Percentiles rank a stretch among this genome's conserved stretches.
phyloP scores from a whole-genome alignment of 202 grass and related monocot species.

The Panicum virgatum region DNA sequence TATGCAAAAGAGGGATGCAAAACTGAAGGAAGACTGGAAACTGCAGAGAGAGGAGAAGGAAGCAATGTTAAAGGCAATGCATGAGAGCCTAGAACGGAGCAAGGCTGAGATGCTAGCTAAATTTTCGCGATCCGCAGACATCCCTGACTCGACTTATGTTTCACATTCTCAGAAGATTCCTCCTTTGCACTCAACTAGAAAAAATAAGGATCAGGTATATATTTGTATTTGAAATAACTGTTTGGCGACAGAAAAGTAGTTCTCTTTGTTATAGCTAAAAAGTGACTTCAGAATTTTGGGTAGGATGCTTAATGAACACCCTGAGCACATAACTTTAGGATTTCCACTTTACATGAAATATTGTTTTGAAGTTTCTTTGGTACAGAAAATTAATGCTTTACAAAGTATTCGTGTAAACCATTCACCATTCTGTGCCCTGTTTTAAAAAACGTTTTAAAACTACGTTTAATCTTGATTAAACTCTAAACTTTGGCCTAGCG shows the following conservation, averaged over 20 bases:
- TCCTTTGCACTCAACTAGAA: constrained; percentile 53
- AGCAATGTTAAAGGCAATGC: constrained; percentile 89
- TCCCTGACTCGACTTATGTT: constrained; percentile 39
- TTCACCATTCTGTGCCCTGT: not conserved
- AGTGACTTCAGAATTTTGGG: not conserved
- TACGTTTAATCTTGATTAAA: too few species aligned
- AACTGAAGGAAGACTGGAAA: constrained; percentile 88
- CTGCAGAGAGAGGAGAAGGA: constrained; percentile 75
- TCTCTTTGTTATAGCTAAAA: not conserved
- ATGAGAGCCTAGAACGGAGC: constrained; percentile 79
- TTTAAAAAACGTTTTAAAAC: too few species aligned
- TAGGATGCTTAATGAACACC: constrained; percentile 20
- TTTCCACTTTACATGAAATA: constrained; percentile 12
- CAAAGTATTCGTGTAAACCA: constrained; percentile 11
- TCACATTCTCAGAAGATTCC: constrained; percentile 52
- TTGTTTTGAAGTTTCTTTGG: not conserved
- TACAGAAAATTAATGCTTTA: constrained; percentile 7
- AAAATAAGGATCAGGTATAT: constrained; percentile 65
- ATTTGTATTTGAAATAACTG: constrained; percentile 15
- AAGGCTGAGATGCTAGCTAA: constrained; percentile 81
- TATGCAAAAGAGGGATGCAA: constrained; percentile 87
- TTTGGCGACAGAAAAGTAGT: constrained; percentile 3
- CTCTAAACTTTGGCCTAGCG: too few species aligned
- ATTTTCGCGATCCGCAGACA: constrained; percentile 57
- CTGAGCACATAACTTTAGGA: not conserved